Evolutionary conservation across 371 early-diverging fungal species (phyloP), one percentile per base, ranked within the genome.

Genomic region (Parasitella parasitica): DNA sequence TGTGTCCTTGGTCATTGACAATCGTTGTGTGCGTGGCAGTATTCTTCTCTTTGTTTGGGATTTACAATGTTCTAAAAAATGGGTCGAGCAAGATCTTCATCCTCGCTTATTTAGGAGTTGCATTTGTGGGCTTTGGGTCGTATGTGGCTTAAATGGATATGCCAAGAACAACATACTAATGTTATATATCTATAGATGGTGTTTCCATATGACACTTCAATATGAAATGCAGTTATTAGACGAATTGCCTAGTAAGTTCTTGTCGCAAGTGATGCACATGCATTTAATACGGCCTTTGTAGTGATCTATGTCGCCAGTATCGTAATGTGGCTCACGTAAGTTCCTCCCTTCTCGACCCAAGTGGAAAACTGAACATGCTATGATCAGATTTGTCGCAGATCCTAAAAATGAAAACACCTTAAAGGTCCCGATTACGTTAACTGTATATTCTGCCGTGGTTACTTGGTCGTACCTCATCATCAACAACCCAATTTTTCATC

Each of bases 181-280:
- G 1, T 9, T 18, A 12, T 13, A 20, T 3, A 4, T 22, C 3
- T 50, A 11, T 61, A 76, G 85, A 11, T 85, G 86, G 82, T 72
- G 79, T 53, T 94, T 94, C 75, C 95, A 94, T 70, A 89, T 85
- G 80, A 91, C 94, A 11, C 72, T 94, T 49, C 76, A 81, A 59
- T 91, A 86, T 63, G 81, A 87, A 60, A 87, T 88, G 81, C 93
- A 92, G 69, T 74, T 94, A 59, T 70, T 89, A 37, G 91, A 88
- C 70, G 91, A 91, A 66, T 72, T 90, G 28, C 91, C 90, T 28
- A 90, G 82, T 80, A 76, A 59, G 60, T 52, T 9, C 13, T 27
- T 26, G 15, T 37, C 2, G 20, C n/a, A n/a, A n/a, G n/a, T n/a
- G n/a, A n/a, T n/a, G n/a, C n/a, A n/a, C n/a, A n/a, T n/a, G n/a